Base-by-base conservation (phyloP, 2,329 filamentous ascomycete species). In the Catunica adiposa region DNA sequence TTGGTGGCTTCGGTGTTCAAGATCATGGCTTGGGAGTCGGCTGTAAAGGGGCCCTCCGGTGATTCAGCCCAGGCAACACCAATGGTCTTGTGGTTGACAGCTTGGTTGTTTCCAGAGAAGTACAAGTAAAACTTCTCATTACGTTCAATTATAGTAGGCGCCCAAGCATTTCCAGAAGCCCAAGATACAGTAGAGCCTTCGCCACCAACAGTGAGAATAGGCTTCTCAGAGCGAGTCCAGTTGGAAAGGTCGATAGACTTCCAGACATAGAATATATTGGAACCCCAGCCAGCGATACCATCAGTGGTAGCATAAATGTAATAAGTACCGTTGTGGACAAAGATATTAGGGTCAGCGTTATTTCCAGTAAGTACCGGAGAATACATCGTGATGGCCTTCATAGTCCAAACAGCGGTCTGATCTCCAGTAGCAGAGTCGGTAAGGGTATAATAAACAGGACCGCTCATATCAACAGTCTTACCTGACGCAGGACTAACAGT, bases 81-180 rank as follows among this genome's bases (percentile, higher is more conserved):
- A 34, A 83, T 79, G 2, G 76, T 78, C 55, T 81, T 73, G 59
- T 75, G 69, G 58, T 79, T 70, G 31, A 75, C 67, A 0, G 76
- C 76, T 0, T 79, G 77, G 44, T 72, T 71, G 15, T 74, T 64
- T 0, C 73, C 73, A 38, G 68, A 73, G 65, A 82, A 83, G 65
- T 80, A 82, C 26, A 84, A 76, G 61, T 80, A 83, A 66, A 77
- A 84, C 66, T 79, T 80, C 0, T 77, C 78, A 57, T 77, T 69
- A 52, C 76, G 77, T 51, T 69, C 66, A 1, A 77, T 77, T 1
- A 81, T 80, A 53, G 80, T 79, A 0, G 81, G 81, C 0, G 80
- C 80, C 80, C 81, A 84, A 2, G 82, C 74, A 61, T 83, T 82
- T 58, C 82, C 81, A 1, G 70, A 74, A 0, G 78, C 79, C 81